phyloP scores from a whole-genome alignment of 1,284 basidiomycete genomes.

The Pseudozyma thailandica region DNA sequence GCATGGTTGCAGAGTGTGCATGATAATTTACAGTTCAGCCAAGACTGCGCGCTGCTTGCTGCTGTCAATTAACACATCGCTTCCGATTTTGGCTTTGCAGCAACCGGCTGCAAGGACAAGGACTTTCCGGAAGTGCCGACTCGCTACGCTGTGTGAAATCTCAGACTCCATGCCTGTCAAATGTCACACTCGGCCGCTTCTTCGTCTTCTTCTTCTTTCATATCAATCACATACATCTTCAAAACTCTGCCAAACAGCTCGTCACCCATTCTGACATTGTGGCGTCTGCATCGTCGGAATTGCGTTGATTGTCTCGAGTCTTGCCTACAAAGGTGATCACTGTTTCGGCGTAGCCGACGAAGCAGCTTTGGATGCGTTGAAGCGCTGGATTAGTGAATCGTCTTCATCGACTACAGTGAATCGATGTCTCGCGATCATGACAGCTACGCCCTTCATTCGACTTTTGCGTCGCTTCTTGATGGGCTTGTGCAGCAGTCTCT shows the following conservation, averaged over 20 bases:
- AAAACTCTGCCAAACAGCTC: no score
- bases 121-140: neutral
- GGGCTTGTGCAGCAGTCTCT: slow-evolving; percentile 20
- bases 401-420: slow-evolving; percentile 47
- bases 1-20: slow-evolving; percentile 5
- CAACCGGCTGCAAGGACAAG: neutral
- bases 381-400: slow-evolving; percentile 24
- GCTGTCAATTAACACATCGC: slow-evolving; percentile 8
- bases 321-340: neutral
- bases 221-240: no score
- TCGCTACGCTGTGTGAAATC: neutral
- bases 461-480: slow-evolving; percentile 35
- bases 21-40: no score
- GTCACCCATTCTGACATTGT: no score
- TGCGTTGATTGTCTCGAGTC: no score
- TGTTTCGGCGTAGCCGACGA: neutral
- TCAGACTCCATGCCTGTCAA: no score
- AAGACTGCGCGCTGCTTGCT: slow-evolving; percentile 2
- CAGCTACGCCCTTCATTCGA: slow-evolving; percentile 34
- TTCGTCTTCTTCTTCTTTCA: no score
- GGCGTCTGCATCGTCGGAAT: no score
- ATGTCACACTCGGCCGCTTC: no score
- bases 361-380: neutral
- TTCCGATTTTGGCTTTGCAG: neutral
- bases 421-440: slow-evolving; percentile 29